Evolutionary conservation across 1,284 basidiomycete species (phyloP), one percentile per base, ranked within the genome.

Genomic region (Pulchroboletus neoregius): DNA sequence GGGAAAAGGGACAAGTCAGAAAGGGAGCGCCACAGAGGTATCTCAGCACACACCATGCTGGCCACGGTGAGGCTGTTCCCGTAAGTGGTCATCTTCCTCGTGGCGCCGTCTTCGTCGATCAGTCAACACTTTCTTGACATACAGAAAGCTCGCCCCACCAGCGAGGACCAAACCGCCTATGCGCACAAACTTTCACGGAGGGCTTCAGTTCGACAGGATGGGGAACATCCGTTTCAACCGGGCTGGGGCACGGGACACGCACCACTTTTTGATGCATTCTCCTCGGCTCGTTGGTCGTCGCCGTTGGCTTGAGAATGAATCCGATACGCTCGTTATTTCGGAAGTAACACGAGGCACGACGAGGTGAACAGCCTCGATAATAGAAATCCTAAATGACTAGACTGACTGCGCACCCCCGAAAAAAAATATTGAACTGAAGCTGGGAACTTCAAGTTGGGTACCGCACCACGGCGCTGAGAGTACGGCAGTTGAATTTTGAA

Each of bases 141-240:
- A 66, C 32, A 67, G 34, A 48, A 64, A 64, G 37, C 62, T 54
- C 0, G 50, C 61, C 10, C 65, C 62, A 6, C 58, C 65, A 1
- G 52, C 53, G 20, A 64, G 43, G 33, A 65, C 60, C 35, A 64
- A 38, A 15, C 48, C 52, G 13, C 57, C 63, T 48, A 64, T 48
- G 13, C 61, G 59, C 13, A 53, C 38, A 18, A 63, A 27, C 60
- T 62, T 46, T 38, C 4, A 24, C 45, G 12, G 35, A 20, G 15
- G 39, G 23, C 2, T 23, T 43, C n/a, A 46, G 46, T 7, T 36
- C 31, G 20, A 24, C 6, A 28, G 10, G 13, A 22, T 30, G 20
- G 32, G 12, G 24, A 28, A 11, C 10, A 7, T 13, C 16, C 44
- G 12, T 35, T 18, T 35, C 10, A 12, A n/a, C n/a, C 28, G 10